phyloP scores from a whole-genome alignment of 2,329 filamentous ascomycete genomes.

The Didymella exigua region DNA sequence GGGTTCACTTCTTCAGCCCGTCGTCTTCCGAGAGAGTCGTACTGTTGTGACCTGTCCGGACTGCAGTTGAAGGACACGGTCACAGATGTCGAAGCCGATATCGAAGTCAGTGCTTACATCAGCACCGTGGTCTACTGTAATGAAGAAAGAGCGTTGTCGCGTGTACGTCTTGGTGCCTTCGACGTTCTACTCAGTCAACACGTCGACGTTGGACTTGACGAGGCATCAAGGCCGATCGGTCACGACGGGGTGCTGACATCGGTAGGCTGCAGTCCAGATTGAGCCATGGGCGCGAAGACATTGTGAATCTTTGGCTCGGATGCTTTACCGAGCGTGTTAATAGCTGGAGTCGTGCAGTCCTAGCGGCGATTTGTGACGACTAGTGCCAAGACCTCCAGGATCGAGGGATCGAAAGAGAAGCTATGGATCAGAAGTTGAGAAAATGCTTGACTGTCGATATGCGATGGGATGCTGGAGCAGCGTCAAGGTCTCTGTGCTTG shows the following conservation, averaged over 20 bases:
- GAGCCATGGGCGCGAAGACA: too few species aligned
- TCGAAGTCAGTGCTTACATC: too few species aligned
- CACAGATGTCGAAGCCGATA: too few species aligned
- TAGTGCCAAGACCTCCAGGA: slow-evolving; percentile 12
- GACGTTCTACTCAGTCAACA: background rate
- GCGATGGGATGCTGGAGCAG: background rate
- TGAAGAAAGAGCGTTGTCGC: too few species aligned
- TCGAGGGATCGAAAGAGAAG: slow-evolving; percentile 12
- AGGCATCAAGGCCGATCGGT: background rate
- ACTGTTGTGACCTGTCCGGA: too few species aligned
- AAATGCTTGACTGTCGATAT: slow-evolving; percentile 1
- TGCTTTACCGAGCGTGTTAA: background rate
- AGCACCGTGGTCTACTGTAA: too few species aligned
- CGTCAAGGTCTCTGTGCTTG: background rate
- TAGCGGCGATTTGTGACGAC: slow-evolving; percentile 17
- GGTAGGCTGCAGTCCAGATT: background rate
- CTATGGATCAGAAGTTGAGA: slow-evolving; percentile 4
- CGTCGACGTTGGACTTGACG: background rate
- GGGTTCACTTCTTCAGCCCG: too few species aligned
- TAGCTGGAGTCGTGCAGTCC: background rate
- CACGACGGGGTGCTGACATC: background rate
- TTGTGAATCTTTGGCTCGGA: background rate
- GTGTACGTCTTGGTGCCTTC: too few species aligned
- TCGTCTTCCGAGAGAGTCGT: too few species aligned
- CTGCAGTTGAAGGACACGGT: too few species aligned